Evolutionary conservation across 305 asterid genomes (phyloP).

Genomic region (Fraxinus xanthoxyloides): DNA sequence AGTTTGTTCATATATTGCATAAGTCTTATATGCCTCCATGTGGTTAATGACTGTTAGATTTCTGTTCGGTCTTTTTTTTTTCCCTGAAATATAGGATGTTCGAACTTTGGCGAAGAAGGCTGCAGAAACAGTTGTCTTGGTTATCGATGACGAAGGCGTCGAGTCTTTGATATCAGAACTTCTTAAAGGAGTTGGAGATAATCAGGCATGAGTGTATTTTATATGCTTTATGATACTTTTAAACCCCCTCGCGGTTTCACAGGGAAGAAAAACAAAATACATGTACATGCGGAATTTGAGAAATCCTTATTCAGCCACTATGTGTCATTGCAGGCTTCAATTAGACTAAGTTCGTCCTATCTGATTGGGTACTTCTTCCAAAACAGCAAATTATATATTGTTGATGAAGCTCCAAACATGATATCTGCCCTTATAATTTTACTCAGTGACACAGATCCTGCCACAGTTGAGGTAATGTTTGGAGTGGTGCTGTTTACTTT

Average conservation of each 20-base stretch:
- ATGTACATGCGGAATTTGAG: not conserved
- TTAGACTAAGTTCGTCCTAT: constrained; percentile 72
- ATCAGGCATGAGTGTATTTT: constrained; percentile 56
- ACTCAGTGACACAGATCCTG: constrained; percentile 83
- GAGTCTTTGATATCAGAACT: constrained; percentile 83
- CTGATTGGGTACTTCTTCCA: constrained; percentile 90
- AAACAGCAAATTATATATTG: constrained; percentile 82
- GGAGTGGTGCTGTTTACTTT: constrained; percentile 9
- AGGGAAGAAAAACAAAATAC: not conserved
- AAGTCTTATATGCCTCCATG: not conserved
- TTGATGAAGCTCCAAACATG: constrained; percentile 94
- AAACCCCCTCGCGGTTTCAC: constrained; percentile 5
- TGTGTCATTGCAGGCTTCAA: constrained; percentile 65
- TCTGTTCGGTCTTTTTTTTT: constrained; percentile 6
- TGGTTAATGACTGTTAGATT: constrained; percentile 5
- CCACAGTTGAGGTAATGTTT: constrained; percentile 69
- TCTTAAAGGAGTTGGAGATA: constrained; percentile 83
- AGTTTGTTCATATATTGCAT: not conserved
- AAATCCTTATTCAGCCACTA: constrained; percentile 13
- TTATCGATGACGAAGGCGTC: constrained; percentile 87
- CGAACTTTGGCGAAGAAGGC: constrained; percentile 73
- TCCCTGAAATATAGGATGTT: constrained; percentile 47
- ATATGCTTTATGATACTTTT: constrained; percentile 17
- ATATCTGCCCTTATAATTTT: constrained; percentile 75
- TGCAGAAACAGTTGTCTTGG: constrained; percentile 93